Conservation (phyloP, 2,329 filamentous ascomycete genomes). For the Tolypocladium sp. region DNA sequence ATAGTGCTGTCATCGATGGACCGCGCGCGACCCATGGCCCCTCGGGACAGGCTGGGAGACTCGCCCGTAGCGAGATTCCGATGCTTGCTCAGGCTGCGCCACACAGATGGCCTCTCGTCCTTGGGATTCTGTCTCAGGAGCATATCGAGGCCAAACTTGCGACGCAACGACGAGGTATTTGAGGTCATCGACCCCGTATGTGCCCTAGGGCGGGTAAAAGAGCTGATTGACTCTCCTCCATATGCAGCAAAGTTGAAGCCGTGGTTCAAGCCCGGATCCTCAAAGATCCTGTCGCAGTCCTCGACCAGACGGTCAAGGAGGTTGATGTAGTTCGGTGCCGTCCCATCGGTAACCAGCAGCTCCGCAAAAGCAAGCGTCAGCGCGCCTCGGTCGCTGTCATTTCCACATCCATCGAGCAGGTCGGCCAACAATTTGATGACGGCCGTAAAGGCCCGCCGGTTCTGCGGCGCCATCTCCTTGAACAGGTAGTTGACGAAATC, state of each 20-base stretch:
- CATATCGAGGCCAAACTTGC: conserved; percentile 72
- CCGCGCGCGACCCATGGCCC: conserved; percentile 57
- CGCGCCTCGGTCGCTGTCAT: conserved; percentile 82
- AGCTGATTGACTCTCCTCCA: conserved; percentile 50
- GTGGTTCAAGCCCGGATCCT: conserved; percentile 42
- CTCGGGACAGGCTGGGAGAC: conserved; percentile 55
- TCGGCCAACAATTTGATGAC: conserved; percentile 82
- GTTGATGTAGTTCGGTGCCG: conserved; percentile 77
- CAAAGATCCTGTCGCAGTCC: conserved; percentile 83
- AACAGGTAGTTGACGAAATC: conserved; percentile 59
- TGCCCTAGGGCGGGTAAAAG: conserved; percentile 46
- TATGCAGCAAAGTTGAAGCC: conserved; percentile 28
- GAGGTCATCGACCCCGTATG: conserved; percentile 71
- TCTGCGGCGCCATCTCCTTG: conserved; percentile 58
- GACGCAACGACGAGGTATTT: conserved; percentile 76
- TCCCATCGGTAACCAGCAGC: conserved; percentile 67
- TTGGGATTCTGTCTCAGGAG: conserved; percentile 74
- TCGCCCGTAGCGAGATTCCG: conserved; percentile 52
- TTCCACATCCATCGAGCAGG: conserved; percentile 79
- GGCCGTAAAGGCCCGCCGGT: conserved; percentile 68
- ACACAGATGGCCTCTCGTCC: conserved; percentile 66
- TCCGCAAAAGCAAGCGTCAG: conserved; percentile 85
- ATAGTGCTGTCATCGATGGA: conserved; percentile 64
- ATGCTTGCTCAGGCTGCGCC: conserved; percentile 83
- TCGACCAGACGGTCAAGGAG: conserved; percentile 82